Evolutionary conservation across 306 rosid genomes (phyloP).

Genomic region (Prunus salicina): DNA sequence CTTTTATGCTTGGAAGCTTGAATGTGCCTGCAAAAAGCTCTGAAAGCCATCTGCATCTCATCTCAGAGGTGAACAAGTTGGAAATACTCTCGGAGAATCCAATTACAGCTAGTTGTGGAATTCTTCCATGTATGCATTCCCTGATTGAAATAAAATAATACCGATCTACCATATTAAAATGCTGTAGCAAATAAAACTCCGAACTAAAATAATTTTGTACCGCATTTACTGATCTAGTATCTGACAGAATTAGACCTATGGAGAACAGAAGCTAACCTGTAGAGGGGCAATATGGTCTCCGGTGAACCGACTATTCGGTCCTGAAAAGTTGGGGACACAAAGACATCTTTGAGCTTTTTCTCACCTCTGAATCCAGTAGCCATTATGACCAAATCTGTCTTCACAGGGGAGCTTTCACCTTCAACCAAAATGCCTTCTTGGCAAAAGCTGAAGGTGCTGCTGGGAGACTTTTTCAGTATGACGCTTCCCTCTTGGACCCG

Average conservation of each 20-base stretch:
- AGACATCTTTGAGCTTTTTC: conserved; percentile 49
- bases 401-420: conserved; percentile 32
- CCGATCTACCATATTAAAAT: no score
- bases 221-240: no score
- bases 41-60: conserved; percentile 62
- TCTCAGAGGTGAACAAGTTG: conserved; percentile 53
- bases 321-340: conserved; percentile 46
- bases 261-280: conserved; percentile 38
- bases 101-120: conserved; percentile 44
- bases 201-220: no score
- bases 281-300: conserved; percentile 40
- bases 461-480: conserved; percentile 39
- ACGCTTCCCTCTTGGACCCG: conserved; percentile 64
- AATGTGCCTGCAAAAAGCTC: conserved; percentile 58
- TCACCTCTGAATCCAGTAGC: conserved; percentile 68
- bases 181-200: no score
- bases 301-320: conserved; percentile 37
- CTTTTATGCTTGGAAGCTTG: conserved; percentile 49
- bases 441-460: conserved; percentile 42
- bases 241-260: no score
- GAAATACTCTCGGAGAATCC: conserved; percentile 45
- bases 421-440: conserved; percentile 47
- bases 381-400: conserved; percentile 55
- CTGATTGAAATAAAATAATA: background rate
- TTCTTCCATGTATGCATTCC: conserved; percentile 46